phyloP scores from a whole-genome alignment of 768 basidiomycete genomes.

The Calocera cornea region DNA sequence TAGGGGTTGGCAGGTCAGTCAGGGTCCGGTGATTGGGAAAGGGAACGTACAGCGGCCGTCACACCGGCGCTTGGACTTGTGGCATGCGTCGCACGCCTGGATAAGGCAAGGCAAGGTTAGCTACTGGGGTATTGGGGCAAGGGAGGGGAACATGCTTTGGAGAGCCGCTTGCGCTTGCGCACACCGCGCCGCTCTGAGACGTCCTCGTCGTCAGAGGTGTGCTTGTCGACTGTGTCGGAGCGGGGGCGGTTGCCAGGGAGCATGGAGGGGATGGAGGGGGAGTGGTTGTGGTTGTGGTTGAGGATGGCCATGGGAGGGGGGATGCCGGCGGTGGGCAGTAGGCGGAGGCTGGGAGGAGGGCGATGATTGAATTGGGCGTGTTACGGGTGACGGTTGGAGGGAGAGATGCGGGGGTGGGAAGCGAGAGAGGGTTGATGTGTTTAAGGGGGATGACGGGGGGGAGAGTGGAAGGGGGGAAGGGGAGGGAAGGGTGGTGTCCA shows the following conservation, averaged over 20 bases:
- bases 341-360: background rate
- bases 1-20: constrained; percentile 7
- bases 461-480: background rate
- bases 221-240: background rate
- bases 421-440: background rate
- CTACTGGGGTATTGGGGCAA: background rate
- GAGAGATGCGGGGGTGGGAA: background rate
- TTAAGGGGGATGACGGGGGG: background rate
- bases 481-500: background rate
- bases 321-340: background rate
- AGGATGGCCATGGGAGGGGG: background rate
- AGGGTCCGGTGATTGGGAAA: background rate
- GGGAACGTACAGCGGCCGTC: constrained; percentile 38
- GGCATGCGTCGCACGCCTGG: constrained; percentile 67
- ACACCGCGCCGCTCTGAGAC: background rate
- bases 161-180: constrained; percentile 38
- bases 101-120: background rate
- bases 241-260: background rate
- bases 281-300: background rate
- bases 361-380: background rate
- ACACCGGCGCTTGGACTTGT: constrained; percentile 72
- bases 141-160: constrained; percentile 29
- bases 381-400: background rate
- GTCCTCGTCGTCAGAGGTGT: background rate
- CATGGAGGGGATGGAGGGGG: background rate